phyloP scores from a whole-genome alignment of 805 yeast species.

The Lachancea kluyveri region DNA sequence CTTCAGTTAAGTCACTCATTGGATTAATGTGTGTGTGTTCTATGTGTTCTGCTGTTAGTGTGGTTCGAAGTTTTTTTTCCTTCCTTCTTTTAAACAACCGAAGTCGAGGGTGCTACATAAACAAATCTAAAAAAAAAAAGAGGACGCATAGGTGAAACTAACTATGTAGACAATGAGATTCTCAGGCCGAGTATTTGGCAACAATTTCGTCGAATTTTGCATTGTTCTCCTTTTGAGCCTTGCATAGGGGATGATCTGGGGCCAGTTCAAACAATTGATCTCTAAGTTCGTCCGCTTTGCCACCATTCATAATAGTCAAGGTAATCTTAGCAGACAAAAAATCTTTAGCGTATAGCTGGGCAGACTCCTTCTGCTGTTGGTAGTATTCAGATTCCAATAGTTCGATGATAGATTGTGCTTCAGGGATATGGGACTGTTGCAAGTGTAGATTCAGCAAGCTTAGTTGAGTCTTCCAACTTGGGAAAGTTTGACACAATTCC shows the following conservation, averaged over 20 bases:
- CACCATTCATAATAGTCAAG: conserved; percentile 50
- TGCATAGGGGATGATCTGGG: conserved; percentile 51
- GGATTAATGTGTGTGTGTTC: no score
- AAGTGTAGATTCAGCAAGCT: conserved; percentile 71
- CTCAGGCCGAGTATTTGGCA: conserved; percentile 40
- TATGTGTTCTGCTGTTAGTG: no score
- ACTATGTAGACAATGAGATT: background rate
- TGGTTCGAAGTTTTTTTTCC: no score
- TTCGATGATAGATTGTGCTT: conserved; percentile 62
- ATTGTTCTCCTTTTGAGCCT: conserved; percentile 56
- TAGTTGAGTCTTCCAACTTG: conserved; percentile 44
- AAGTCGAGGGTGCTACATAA: no score
- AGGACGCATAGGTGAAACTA: no score
- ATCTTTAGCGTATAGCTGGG: conserved; percentile 35
- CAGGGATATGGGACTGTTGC: conserved; percentile 74
- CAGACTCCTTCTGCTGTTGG: conserved; percentile 27
- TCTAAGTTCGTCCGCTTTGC: conserved; percentile 37
- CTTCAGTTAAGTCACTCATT: conserved; percentile 44
- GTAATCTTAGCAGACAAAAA: conserved; percentile 62
- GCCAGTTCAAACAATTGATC: conserved; percentile 40
- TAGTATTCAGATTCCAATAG: conserved; percentile 41
- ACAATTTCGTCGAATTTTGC: conserved; percentile 65
- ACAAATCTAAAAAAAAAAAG: no score
- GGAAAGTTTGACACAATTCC: conserved; percentile 58
- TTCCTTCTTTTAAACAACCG: no score